These are phyloP conservation scores for Kluyveromyces starmeri DNA, from an alignment of 805 yeast genomes.

Conservation along the genomic window DNA sequence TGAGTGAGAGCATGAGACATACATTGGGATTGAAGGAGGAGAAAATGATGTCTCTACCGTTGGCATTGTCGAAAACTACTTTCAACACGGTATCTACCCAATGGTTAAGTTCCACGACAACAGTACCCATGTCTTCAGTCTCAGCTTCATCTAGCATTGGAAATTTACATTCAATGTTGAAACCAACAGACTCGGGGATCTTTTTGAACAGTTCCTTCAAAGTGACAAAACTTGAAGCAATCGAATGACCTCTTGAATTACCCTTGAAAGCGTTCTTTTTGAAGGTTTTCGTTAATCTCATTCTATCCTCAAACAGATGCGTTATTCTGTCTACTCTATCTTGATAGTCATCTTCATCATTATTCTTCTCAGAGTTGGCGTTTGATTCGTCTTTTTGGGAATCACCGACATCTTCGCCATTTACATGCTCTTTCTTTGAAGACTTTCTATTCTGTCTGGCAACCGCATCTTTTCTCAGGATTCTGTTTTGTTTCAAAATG, in stretches of 20 bases:
- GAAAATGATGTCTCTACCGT: constrained; percentile 78
- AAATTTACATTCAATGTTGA: constrained; percentile 89
- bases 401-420: not conserved
- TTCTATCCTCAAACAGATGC: constrained; percentile 39
- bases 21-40: constrained; percentile 94
- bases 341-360: not conserved
- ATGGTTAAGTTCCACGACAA: constrained; percentile 72
- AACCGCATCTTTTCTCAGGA: not conserved
- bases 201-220: constrained; percentile 74
- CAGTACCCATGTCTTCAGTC: constrained; percentile 76
- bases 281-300: constrained; percentile 84
- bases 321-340: constrained; percentile 1
- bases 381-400: not conserved
- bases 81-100: constrained; percentile 84
- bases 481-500: constrained; percentile 5
- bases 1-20: constrained; percentile 74
- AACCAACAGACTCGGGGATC: constrained; percentile 77
- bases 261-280: constrained; percentile 84
- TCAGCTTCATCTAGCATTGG: constrained; percentile 94
- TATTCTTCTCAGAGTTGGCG: not conserved
- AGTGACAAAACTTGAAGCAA: constrained; percentile 88
- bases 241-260: constrained; percentile 79
- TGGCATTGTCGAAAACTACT: constrained; percentile 66
- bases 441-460: not conserved
- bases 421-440: not conserved